Evolutionary conservation across 257 asterid species (phyloP).

Genomic region (Nicotiana undulata): DNA sequence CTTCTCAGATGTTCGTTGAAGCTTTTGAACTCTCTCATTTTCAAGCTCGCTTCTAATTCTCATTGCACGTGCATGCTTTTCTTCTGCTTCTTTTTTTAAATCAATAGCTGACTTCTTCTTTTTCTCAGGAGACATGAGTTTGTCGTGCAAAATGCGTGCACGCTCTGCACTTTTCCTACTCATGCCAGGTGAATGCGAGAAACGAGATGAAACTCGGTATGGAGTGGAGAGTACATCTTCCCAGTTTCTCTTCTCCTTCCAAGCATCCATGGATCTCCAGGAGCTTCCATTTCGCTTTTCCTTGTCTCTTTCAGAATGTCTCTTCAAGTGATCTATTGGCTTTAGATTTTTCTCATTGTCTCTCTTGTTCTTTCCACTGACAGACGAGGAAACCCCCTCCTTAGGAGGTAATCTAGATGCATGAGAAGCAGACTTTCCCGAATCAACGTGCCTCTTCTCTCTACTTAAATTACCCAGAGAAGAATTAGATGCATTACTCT

Average conservation of each 20-base stretch:
- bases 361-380: constrained; percentile 45
- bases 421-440: constrained; percentile 35
- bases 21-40: constrained; percentile 91
- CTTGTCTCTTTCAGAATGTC: constrained; percentile 61
- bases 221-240: constrained; percentile 89
- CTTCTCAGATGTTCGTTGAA: constrained; percentile 89
- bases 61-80: constrained; percentile 95
- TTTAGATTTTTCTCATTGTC: constrained; percentile 44
- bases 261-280: constrained; percentile 88
- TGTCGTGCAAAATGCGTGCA: constrained; percentile 81
- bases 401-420: constrained; percentile 40
- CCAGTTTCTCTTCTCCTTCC: constrained; percentile 99
- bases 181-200: constrained; percentile 87
- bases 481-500: constrained; percentile 31
- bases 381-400: constrained; percentile 34
- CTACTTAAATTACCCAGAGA: constrained; percentile 35
- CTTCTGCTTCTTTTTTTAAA: constrained; percentile 92
- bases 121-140: constrained; percentile 98
- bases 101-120: constrained; percentile 76
- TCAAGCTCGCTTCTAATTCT: constrained; percentile 95
- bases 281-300: constrained; percentile 60
- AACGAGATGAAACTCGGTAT: constrained; percentile 74
- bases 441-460: constrained; percentile 45
- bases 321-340: constrained; percentile 46
- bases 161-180: constrained; percentile 80